Conservation (phyloP, 768 basidiomycete species). For the Naganishia antarctica region DNA sequence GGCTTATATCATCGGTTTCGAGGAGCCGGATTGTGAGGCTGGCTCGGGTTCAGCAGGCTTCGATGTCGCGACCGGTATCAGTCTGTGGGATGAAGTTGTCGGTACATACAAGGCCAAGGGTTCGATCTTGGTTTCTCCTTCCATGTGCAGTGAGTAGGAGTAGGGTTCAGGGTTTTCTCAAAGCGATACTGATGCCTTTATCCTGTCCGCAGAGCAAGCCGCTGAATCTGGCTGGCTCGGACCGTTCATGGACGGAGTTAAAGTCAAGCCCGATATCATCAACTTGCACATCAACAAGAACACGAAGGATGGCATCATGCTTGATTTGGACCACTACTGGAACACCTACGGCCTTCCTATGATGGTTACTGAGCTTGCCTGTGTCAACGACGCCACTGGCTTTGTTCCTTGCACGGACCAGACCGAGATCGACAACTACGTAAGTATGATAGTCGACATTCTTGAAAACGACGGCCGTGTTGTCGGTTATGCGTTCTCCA, state of each 20-base stretch:
- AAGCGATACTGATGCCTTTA: background rate
- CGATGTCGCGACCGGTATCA: constrained; percentile 34
- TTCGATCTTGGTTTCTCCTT: constrained; percentile 41
- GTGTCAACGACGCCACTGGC: constrained; percentile 43
- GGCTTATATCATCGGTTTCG: constrained; percentile 45
- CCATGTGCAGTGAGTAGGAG: constrained; percentile 47
- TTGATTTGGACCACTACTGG: constrained; percentile 41
- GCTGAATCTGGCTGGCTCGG: constrained; percentile 47
- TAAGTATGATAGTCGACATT: constrained; percentile 47
- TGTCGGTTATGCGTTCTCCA: constrained; percentile 47
- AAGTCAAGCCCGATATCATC: constrained; percentile 40
- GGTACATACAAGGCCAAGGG: constrained; percentile 40
- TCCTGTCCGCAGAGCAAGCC: constrained; percentile 36
- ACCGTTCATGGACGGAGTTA: constrained; percentile 39
- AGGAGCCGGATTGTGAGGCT: constrained; percentile 48
- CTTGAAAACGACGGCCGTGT: constrained; percentile 45
- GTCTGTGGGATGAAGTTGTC: constrained; percentile 44
- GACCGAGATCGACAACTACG: constrained; percentile 45
- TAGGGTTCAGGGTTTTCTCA: too few relatives aligned
- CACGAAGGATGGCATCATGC: constrained; percentile 43
- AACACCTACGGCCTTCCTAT: constrained; percentile 45
- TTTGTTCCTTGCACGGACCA: constrained; percentile 49
- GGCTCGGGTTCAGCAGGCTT: constrained; percentile 35
- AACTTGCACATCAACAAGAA: constrained; percentile 49
- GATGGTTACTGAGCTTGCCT: constrained; percentile 47